Evolutionary conservation across 2,329 filamentous ascomycete genomes (phyloP).

Genomic region (Ceratocystis eucalypticola): DNA sequence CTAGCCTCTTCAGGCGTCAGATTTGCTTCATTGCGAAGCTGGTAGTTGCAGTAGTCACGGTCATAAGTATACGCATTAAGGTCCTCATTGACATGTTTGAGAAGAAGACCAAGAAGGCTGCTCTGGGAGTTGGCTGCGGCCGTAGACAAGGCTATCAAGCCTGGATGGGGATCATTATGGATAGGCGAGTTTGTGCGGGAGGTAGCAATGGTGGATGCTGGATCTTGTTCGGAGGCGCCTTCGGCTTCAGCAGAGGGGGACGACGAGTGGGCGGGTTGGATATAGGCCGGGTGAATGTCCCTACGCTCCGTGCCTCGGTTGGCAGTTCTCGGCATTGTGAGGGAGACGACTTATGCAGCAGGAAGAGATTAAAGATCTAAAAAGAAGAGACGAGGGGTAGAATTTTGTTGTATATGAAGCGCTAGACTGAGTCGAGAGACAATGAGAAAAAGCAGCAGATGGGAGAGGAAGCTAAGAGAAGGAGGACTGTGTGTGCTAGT

Average conservation of each 20-base stretch:
- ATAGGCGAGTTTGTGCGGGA: slow-evolving; percentile 1
- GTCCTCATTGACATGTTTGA: slow-evolving; percentile 31
- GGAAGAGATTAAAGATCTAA: background rate
- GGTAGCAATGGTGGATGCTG: slow-evolving; percentile 10
- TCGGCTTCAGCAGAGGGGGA: slow-evolving; percentile 2
- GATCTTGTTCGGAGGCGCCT: background rate
- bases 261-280: background rate
- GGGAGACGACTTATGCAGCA: background rate
- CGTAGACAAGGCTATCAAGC: slow-evolving; percentile 12
- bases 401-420: background rate
- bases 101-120: slow-evolving; percentile 15
- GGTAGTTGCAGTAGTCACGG: slow-evolving; percentile 30
- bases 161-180: slow-evolving; percentile 1
- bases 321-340: background rate
- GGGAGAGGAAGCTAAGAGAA: background rate
- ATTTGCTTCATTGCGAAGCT: slow-evolving; percentile 25
- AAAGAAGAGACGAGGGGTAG: background rate
- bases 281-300: slow-evolving; percentile 1
- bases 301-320: background rate
- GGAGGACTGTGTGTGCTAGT: background rate
- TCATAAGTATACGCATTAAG: slow-evolving; percentile 32
- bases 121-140: slow-evolving; percentile 13
- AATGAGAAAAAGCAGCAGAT: background rate
- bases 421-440: background rate
- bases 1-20: slow-evolving; percentile 32